Evolutionary conservation across 208 protist genomes (phyloP), one percentile per base, ranked within the genome.

Genomic region (Trypanosomatidae sp.): DNA sequence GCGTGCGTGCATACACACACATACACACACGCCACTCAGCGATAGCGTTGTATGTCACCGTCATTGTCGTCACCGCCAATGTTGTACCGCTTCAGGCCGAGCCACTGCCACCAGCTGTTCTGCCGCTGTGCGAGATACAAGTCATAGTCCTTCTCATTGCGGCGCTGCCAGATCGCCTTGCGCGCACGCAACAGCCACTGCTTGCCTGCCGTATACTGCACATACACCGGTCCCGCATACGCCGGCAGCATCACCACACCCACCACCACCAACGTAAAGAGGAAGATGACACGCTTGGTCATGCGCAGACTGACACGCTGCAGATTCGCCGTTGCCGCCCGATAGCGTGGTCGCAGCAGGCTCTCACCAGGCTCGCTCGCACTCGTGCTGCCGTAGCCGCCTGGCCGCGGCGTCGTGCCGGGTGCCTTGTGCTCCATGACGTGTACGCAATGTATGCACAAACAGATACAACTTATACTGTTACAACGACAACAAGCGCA

Each of bases 121-220:
- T 85, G 75, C 27, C 82, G 82, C 63, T 91, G 82, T 41, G 82
- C 87, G 74, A 88, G 81, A 66, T 85, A 91, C 24, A 86, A 48
- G 6, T 87, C 71, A 33, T 65, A 83, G 44, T 88, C 67, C 59
- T 85, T 84, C 44, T 91, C 77, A 45, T 91, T 91, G 4, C 82
- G 63, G 1, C 82, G 50, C 48, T 73, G 68, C 78, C 82, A 91
- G 37, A 91, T 87, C 3, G 70, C 75, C 61, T 75, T 79, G 15
- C 61, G 61, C 11, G 66, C 82, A 2, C 74, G 54, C 61, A 80
- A 40, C 39, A 91, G 54, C 82, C 82, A 91, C 48, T 91, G 70
- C 49, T 49, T 66, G 6, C 59, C 58, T 5, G 66, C 77, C 8
- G 87, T 64, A 47, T 91, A 83, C 43, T 76, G 21, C 16, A 88